Conservation (phyloP, 2,329 filamentous ascomycete genomes). For the Fusarium denticulatum region DNA sequence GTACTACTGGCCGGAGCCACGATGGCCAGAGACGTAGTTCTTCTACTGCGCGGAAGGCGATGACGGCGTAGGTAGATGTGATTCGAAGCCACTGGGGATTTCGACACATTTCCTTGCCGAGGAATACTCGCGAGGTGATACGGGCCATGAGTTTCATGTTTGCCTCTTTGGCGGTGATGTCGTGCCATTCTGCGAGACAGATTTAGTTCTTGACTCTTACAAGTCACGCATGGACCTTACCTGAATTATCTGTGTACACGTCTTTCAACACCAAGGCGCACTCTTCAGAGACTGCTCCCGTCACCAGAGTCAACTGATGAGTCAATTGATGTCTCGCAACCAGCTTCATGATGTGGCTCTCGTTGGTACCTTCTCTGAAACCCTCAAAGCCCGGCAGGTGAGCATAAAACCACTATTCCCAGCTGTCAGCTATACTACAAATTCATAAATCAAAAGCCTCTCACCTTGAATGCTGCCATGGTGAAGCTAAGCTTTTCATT, state of each 20-base stretch:
- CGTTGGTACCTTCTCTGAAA: background rate
- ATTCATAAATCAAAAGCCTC: rapidly evolving
- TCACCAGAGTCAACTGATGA: background rate
- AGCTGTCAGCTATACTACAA: rapidly evolving
- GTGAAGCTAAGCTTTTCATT: background rate
- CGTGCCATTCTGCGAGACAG: background rate
- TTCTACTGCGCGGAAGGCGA: background rate
- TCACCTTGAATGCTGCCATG: background rate
- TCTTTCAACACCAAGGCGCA: background rate
- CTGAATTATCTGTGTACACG: background rate
- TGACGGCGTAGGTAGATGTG: background rate
- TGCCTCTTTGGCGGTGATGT: background rate
- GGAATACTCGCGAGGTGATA: background rate
- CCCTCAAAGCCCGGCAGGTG: background rate
- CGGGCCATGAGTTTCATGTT: background rate
- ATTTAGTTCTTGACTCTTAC: background rate
- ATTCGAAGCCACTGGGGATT: background rate
- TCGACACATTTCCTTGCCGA: background rate
- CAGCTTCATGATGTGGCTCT: background rate
- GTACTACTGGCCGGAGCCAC: background rate
- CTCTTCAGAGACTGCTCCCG: background rate
- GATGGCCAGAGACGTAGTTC: background rate
- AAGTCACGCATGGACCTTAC: background rate
- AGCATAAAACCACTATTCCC: background rate
- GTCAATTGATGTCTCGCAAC: background rate